phyloP scores from a whole-genome alignment of 768 basidiomycete species.

The Mrakia blollopis region DNA sequence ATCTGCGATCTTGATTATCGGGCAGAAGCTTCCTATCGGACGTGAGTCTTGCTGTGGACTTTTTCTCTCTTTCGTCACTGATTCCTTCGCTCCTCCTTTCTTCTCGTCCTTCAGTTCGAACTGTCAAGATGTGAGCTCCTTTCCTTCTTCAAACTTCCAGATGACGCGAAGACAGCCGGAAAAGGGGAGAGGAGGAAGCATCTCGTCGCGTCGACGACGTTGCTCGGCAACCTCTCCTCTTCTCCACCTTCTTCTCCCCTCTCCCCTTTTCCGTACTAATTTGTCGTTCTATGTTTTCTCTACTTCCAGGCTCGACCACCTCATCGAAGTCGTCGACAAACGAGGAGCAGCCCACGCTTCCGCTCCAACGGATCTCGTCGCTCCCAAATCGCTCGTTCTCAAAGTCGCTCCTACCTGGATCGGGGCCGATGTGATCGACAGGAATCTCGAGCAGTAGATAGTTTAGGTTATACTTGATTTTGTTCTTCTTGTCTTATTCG shows the following conservation, averaged over 20 bases:
- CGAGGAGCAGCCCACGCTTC: conserved; percentile 22
- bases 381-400: background rate
- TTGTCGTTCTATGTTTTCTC: too few species aligned
- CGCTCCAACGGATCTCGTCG: conserved; percentile 11
- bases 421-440: conserved; percentile 7
- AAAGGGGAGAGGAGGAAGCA: too few species aligned
- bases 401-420: conserved; percentile 9
- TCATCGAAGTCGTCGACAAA: conserved; percentile 27
- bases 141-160: too few species aligned
- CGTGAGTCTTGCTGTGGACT: background rate
- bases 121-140: background rate
- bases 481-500: too few species aligned
- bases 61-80: background rate
- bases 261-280: too few species aligned
- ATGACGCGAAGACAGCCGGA: too few species aligned
- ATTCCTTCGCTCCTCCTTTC: background rate
- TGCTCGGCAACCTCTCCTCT: background rate
- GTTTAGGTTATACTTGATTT: too few species aligned
- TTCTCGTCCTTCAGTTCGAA: too few species aligned
- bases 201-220: too few species aligned
- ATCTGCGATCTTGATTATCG: conserved; percentile 13
- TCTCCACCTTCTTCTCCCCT: background rate
- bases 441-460: background rate
- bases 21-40: conserved; percentile 19
- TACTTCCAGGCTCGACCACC: background rate